Evolutionary conservation across 441 rosid genomes (phyloP).

Genomic region (Populus tomentosa): DNA sequence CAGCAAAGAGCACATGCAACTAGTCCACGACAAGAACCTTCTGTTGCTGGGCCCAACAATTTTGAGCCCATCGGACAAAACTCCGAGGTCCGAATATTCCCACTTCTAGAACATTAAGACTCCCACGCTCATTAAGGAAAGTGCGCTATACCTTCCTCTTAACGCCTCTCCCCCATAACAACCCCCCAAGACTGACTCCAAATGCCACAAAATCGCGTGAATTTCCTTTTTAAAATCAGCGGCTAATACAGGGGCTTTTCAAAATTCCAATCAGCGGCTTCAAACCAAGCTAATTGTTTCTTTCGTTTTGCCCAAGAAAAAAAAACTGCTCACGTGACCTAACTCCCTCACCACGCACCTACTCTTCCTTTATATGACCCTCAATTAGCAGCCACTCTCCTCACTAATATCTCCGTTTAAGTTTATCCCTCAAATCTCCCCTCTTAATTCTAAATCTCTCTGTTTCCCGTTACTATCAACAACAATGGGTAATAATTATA

Average conservation of each 20-base stretch:
- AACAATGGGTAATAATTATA: conserved; percentile 24
- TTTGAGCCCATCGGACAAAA: background rate
- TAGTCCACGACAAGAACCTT: background rate
- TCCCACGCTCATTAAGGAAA: background rate
- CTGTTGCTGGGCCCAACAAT: background rate
- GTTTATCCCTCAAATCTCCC: background rate
- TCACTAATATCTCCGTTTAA: background rate
- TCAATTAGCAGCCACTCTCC: background rate
- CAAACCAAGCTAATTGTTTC: background rate
- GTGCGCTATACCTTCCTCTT: background rate
- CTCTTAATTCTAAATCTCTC: background rate
- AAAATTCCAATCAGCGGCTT: conserved; percentile 14
- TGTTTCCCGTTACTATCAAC: background rate
- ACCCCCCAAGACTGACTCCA: background rate
- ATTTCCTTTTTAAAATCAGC: conserved; percentile 6
- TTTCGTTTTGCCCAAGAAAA: conserved; percentile 17
- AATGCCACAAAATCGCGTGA: background rate
- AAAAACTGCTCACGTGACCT: conserved; percentile 11
- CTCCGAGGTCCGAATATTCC: conserved; percentile 19
- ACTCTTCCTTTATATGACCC: conserved; percentile 5
- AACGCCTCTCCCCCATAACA: background rate
- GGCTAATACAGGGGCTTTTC: conserved; percentile 13
- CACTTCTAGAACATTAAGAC: background rate
- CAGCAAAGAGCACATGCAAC: background rate
- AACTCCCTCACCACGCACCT: background rate